Evolutionary conservation across 2,329 filamentous ascomycete species (phyloP).

Genomic region (Macrophomina tecta): DNA sequence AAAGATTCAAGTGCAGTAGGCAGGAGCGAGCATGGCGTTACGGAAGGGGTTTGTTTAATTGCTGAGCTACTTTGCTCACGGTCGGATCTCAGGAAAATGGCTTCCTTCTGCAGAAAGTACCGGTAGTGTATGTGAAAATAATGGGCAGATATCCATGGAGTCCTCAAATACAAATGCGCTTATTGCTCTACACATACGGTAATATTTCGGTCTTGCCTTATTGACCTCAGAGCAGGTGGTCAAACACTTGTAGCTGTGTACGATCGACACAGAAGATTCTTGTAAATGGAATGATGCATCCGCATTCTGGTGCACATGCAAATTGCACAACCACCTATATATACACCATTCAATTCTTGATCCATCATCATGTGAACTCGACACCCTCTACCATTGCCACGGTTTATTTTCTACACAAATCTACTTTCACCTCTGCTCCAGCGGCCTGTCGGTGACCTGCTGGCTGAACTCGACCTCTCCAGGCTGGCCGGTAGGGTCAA

Average conservation of each 20-base stretch:
- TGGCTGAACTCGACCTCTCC: constrained; percentile 65
- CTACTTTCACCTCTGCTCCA: constrained; percentile 63
- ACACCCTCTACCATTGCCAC: background rate
- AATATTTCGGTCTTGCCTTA: no score
- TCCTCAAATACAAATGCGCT: constrained; percentile 10
- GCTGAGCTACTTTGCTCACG: constrained; percentile 20
- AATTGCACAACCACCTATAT: constrained; percentile 22
- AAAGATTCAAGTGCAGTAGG: background rate
- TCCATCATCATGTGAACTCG: background rate
- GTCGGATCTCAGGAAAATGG: constrained; percentile 8
- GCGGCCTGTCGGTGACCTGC: constrained; percentile 62
- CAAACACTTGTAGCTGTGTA: no score
- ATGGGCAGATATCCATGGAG: constrained; percentile 22
- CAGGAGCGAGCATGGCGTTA: constrained; percentile 18
- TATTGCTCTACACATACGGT: background rate
- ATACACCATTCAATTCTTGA: background rate
- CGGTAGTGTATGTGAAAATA: constrained; percentile 20
- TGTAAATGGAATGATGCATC: background rate
- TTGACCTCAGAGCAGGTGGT: no score
- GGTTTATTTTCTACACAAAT: background rate
- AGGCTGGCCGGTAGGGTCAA: constrained; percentile 66
- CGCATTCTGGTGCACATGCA: background rate
- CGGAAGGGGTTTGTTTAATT: constrained; percentile 13
- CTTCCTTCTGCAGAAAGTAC: constrained; percentile 16
- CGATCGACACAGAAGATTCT: background rate